Evolutionary conservation across 108 stramenopile species (phyloP), one percentile per base, ranked within the genome.

Genomic region (Asterionellopsis glacialis): DNA sequence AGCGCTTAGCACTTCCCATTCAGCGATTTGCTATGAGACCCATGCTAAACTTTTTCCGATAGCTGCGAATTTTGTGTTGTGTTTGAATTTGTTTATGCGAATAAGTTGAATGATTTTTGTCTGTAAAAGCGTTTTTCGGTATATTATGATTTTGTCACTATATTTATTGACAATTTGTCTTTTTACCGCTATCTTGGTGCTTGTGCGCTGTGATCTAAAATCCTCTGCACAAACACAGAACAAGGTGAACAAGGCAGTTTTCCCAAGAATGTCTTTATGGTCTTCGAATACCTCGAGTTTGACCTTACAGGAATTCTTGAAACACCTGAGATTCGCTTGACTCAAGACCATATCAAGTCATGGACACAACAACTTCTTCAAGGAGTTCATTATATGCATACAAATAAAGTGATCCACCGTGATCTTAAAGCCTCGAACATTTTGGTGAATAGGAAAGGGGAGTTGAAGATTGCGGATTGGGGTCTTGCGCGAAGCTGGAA

Each of bases 401-500:
- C 64, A 45, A 94, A 96, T 77, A 86, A 88, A 73, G 91, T 95
- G 53, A 85, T 97, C 39, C 97, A 97, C 59, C 77, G 97, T 27
- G 97, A 98, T 72, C 63, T 98, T 27, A 98, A 98, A 64, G 75
- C 94, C 27, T 93, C 94, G 55, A 98, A 98, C 74, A 63, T 96
- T 45, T 80, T 98, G 26, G 83, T 98, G 61, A 89, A 87, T 61
- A 76, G 82, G 45, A 71, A 83, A 39, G 95, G 95, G 1, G 83
- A 91, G 64, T 74, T 98, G 15, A 96, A 98, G 78, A 94, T 98
- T 73, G 95, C 94, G 1, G 97, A 98, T 76, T 98, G 87, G 85
- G 97, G 97, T 50, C 78, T 98, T 40, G 93, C 95, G 10, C 76
- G 97, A 38, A 87, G 83, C 55, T 95, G 87, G 87, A 93, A 85